Evolutionary conservation across 192 early-diverging fungal species (phyloP), one percentile per base, ranked within the genome.

Genomic region (Umbelopsis sp.): DNA sequence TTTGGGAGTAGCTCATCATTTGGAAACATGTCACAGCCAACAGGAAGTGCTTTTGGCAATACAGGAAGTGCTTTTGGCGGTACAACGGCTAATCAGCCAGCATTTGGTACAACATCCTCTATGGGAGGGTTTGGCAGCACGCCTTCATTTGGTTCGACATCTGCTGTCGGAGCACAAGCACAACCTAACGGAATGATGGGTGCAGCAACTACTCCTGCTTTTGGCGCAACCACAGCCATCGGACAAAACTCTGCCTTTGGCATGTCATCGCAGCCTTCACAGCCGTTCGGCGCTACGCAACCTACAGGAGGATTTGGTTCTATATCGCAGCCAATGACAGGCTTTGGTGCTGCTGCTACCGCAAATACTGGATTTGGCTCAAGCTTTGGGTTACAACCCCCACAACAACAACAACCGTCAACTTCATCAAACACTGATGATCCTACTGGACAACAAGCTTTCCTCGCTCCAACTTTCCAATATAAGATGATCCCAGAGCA

Each of bases 401-500:
- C 52, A 32, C 24, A 32, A 21, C 53, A 49, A 17, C 25, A 11
- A 26, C 41, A 20, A 22, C 9, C 53, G 3, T 20, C 45, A 16
- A 70, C 0, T 43, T 20, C 26, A n/a, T 11, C n/a, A 38, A 25
- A 7, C 0, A 16, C 26, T 12, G 22, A 14, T 11, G 22, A 36
- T 45, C 62, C 44, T 7, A 38, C 56, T 4, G 31, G 17, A 2
- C 56, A 44, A 31, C n/a, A 70, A 20, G 81, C 81, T 17, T 85
- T 75, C 31, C 34, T 65, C 3, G 81, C 81, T 9, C 73, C 71
- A 22, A 26, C 38, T 0, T 85, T 85, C 45, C 73, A 73, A 36
- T 59, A 81, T 22, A 68, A 72, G 50, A 32, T 72, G 16, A 72
- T 85, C 25, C 83, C 83, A 12, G 83, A 85, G 36, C 54, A 75